Base-by-base conservation (phyloP, 208 protist species). In the Leishmania tarentolae region DNA sequence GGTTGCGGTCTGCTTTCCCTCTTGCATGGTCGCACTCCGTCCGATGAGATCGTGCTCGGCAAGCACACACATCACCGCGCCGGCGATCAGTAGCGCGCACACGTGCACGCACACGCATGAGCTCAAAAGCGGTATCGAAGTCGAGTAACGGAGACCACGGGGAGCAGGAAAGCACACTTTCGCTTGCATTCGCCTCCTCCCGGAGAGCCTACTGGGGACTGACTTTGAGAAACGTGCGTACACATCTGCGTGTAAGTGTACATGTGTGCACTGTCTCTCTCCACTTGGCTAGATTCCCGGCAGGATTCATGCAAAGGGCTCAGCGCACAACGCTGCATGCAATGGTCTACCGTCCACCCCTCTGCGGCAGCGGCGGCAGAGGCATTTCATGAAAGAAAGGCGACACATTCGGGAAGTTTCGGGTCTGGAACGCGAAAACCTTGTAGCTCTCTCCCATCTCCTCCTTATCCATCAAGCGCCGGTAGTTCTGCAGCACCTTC, bases 361-460 rank as follows among this genome's bases (percentile, higher is more conserved):
- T 28, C 63, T 82, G 78, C 53, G 82, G 74, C 31, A 95, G 83
- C 28, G 89, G 86, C 17, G 94, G 94, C 78, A 95, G 84, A 42
- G 90, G 85, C 89, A 93, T 92, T 86, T 93, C 91, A 28, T 66
- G 68, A 85, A 96, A 97, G 82, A 93, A 97, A 1, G 94, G 94
- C 13, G 94, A 86, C 44, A 97, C 94, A 74, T 94, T 90, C 0
- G 94, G 88, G 65, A 98, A 95, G 83, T 94, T 97, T 76, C 93
- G 85, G 15, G 95, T 93, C 85, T 96, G 93, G 68, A 96, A 78
- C 0, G 91, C 95, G 86, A 98, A 97, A 40, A 97, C 95, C 83
- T 98, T 98, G 85, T 98, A 98, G 84, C 90, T 98, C 78, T 94
- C 70, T 0, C 95, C 95, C 95, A 97, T 97, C 87, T 97, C 91